Evolutionary conservation across 208 protist species (phyloP).

Genomic region (Porcisia hertigi): DNA sequence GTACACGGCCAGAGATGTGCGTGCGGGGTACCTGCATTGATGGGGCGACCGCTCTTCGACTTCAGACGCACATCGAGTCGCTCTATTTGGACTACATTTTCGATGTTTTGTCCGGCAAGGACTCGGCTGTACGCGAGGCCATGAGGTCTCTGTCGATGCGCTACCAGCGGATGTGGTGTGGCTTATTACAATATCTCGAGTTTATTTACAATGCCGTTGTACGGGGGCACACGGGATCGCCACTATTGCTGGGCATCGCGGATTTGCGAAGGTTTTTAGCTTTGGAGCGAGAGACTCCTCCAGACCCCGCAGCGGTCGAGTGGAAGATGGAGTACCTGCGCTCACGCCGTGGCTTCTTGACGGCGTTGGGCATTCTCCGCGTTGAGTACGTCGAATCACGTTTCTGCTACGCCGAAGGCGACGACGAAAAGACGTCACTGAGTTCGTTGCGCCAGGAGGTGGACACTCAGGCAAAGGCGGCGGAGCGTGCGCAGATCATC

Average conservation of each 20-base stretch:
- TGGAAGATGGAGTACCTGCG: slow-evolving; percentile 74
- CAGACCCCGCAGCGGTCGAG: slow-evolving; percentile 24
- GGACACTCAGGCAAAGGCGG: slow-evolving; percentile 1
- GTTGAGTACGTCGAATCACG: slow-evolving; percentile 55
- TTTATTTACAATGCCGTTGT: slow-evolving; percentile 30
- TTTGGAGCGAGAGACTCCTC: slow-evolving; percentile 14
- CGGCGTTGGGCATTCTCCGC: slow-evolving; percentile 59
- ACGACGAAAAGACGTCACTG: not conserved
- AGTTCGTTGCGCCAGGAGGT: not conserved
- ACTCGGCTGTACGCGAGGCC: slow-evolving; percentile 39
- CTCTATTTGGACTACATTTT: slow-evolving; percentile 51
- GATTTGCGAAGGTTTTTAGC: slow-evolving; percentile 10
- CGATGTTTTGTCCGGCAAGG: slow-evolving; percentile 44
- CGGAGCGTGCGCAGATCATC: slow-evolving; percentile 22
- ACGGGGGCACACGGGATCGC: slow-evolving; percentile 14
- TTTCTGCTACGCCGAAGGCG: slow-evolving; percentile 20
- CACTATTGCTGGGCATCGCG: not conserved
- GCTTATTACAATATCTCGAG: slow-evolving; percentile 63
- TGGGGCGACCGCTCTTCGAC: slow-evolving; percentile 13
- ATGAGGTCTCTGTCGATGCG: slow-evolving; percentile 59
- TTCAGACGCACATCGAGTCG: slow-evolving; percentile 40
- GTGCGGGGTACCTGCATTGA: slow-evolving; percentile 81
- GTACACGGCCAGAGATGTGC: slow-evolving; percentile 31
- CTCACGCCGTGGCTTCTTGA: slow-evolving; percentile 39
- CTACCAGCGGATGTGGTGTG: slow-evolving; percentile 76